These are phyloP conservation scores for Endogone sp. DNA, from an alignment of 192 early-diverging fungal species.

Conservation along the genomic window DNA sequence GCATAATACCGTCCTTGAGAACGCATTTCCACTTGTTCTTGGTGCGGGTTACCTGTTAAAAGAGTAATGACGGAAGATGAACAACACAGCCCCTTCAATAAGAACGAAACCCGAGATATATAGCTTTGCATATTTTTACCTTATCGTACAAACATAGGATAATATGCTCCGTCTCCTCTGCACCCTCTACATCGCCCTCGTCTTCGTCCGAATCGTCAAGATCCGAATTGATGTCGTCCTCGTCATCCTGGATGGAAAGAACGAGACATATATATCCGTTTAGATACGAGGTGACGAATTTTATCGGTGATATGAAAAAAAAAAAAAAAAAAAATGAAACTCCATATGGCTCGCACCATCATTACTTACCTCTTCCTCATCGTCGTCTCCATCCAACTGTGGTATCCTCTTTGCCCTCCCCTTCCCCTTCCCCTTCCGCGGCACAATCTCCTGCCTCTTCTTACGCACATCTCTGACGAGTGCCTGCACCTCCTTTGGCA, in stretches of 20 bases:
- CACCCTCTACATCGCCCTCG: slow-evolving; percentile 46
- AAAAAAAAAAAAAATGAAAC: background rate
- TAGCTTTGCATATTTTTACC: no score
- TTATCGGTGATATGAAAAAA: background rate
- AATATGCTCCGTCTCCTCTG: slow-evolving; percentile 69
- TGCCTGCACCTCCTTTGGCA: slow-evolving; percentile 23
- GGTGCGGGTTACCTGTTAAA: slow-evolving; percentile 70
- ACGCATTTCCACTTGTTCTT: slow-evolving; percentile 99
- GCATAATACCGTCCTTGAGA: slow-evolving; percentile 94
- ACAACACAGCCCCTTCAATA: no score
- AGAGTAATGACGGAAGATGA: no score
- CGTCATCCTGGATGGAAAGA: slow-evolving; percentile 21
- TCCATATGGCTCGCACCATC: background rate
- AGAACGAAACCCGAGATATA: no score
- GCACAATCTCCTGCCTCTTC: background rate
- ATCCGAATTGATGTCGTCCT: slow-evolving; percentile 69
- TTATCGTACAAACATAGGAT: slow-evolving; percentile 76
- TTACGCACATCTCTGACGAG: slow-evolving; percentile 21
- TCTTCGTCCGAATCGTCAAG: slow-evolving; percentile 70
- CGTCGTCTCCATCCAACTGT: slow-evolving; percentile 33
- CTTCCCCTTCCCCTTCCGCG: background rate
- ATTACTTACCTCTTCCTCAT: slow-evolving; percentile 15
- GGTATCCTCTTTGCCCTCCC: slow-evolving; percentile 9
- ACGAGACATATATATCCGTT: background rate
- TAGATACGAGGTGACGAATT: no score